Conservation (phyloP, 352 stramenopile species). For the Globisporangium irregulare region DNA sequence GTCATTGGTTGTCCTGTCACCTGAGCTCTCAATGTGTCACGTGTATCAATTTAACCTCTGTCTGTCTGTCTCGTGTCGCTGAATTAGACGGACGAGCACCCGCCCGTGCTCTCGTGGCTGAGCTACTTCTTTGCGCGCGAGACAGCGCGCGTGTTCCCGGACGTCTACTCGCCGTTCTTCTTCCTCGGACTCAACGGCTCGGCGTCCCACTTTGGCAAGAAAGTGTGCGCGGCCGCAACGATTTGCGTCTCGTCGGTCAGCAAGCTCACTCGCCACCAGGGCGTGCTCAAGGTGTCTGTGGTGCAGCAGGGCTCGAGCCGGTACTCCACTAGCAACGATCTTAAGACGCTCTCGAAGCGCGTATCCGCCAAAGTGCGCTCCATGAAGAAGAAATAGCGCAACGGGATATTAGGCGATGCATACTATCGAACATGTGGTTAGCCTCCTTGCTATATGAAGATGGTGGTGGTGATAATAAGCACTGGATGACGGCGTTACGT, state of each 20-base stretch:
- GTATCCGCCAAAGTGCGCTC: conserved; percentile 43
- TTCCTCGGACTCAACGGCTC: conserved; percentile 45
- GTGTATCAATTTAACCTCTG: not conserved
- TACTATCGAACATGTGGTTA: too few species aligned
- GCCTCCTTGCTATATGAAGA: too few species aligned
- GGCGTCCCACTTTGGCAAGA: conserved; percentile 39
- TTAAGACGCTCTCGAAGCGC: conserved; percentile 34
- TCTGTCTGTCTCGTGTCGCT: not conserved
- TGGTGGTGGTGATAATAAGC: too few species aligned
- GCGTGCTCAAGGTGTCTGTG: conserved; percentile 32
- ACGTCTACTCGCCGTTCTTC: conserved; percentile 46
- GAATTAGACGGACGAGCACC: conserved; percentile 6
- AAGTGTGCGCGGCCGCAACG: conserved; percentile 31
- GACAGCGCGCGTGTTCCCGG: conserved; percentile 16
- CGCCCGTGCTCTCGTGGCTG: conserved; percentile 21
- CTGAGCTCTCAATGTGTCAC: not conserved
- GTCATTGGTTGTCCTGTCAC: not conserved
- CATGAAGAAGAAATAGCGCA: conserved; percentile 20
- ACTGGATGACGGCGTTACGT: too few species aligned
- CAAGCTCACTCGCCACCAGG: conserved; percentile 29
- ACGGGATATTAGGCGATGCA: too few species aligned
- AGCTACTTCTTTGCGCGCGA: conserved; percentile 23
- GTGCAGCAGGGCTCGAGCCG: conserved; percentile 32
- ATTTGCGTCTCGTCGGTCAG: conserved; percentile 46
- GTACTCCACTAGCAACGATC: conserved; percentile 39